phyloP scores from a whole-genome alignment of 1,139 yeast species.

The Wickerhamomyces sp. region DNA sequence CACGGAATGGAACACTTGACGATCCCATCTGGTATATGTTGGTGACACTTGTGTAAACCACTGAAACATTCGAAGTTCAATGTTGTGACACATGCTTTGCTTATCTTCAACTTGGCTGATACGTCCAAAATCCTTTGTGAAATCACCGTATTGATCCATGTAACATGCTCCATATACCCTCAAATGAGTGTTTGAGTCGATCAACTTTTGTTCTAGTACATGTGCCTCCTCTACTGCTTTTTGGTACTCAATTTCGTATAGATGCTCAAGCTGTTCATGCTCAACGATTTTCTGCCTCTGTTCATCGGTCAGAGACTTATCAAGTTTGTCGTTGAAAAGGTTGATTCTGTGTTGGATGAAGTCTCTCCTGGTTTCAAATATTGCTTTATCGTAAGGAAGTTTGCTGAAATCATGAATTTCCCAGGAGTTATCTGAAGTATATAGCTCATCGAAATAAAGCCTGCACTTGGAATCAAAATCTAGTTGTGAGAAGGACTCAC shows the following conservation, averaged over 20 bases:
- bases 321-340: neutral
- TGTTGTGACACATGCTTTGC: slow-evolving; percentile 22
- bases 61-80: slow-evolving; percentile 35
- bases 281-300: neutral
- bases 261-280: slow-evolving; percentile 1
- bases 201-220: slow-evolving; percentile 10
- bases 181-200: slow-evolving; percentile 32
- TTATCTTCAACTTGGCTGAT: neutral
- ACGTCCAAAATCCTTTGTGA: slow-evolving; percentile 2
- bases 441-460: slow-evolving; percentile 16
- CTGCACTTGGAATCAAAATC: slow-evolving; percentile 12
- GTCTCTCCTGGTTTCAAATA: slow-evolving; percentile 12
- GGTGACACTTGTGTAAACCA: slow-evolving; percentile 36
- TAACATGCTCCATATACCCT: slow-evolving; percentile 39
- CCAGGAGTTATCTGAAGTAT: slow-evolving; percentile 15
- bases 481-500: slow-evolving; percentile 45
- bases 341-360: slow-evolving; percentile 6
- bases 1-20: slow-evolving; percentile 17
- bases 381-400: slow-evolving; percentile 7
- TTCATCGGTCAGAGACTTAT: neutral
- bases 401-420: slow-evolving; percentile 2
- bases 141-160: slow-evolving; percentile 23
- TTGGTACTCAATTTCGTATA: slow-evolving; percentile 10
- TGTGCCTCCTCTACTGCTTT: slow-evolving; percentile 14
- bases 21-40: slow-evolving; percentile 35